Conservation (phyloP, 2,329 filamentous ascomycete species). For the Neobulgaria alba region DNA sequence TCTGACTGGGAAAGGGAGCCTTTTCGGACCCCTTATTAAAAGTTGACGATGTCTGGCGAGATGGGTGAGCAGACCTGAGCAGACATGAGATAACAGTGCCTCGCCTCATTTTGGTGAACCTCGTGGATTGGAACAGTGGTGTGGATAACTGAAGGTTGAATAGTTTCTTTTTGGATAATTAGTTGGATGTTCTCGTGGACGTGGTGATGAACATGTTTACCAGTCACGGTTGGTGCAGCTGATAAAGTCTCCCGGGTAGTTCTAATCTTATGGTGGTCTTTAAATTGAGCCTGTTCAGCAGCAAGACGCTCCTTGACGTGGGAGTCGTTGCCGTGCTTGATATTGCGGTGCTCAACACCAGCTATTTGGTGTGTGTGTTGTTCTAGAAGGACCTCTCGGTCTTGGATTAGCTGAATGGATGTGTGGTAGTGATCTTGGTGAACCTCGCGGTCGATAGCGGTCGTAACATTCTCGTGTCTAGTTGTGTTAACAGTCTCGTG, state of each 20-base stretch:
- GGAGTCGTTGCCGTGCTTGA: constrained; percentile 49
- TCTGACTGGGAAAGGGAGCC: too few relatives aligned
- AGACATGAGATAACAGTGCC: too few relatives aligned
- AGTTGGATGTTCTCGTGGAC: constrained; percentile 49
- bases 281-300: constrained; percentile 46
- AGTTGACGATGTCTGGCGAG: too few relatives aligned
- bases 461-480: constrained; percentile 52
- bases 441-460: constrained; percentile 58
- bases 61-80: too few relatives aligned
- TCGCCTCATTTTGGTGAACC: constrained; percentile 56
- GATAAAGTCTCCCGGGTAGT: constrained; percentile 41
- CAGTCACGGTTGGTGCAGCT: constrained; percentile 41
- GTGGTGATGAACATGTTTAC: constrained; percentile 56
- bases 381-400: constrained; percentile 48
- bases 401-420: constrained; percentile 54
- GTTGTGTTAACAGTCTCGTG: constrained; percentile 52
- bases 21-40: too few relatives aligned
- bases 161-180: constrained; percentile 59
- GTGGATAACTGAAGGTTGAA: constrained; percentile 61
- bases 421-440: constrained; percentile 68
- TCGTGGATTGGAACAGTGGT: constrained; percentile 67
- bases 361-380: constrained; percentile 51
- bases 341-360: constrained; percentile 50
- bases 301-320: constrained; percentile 40
- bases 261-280: constrained; percentile 38